Conservation (phyloP, 805 yeast species). For the Wickerhamiella siamensis region DNA sequence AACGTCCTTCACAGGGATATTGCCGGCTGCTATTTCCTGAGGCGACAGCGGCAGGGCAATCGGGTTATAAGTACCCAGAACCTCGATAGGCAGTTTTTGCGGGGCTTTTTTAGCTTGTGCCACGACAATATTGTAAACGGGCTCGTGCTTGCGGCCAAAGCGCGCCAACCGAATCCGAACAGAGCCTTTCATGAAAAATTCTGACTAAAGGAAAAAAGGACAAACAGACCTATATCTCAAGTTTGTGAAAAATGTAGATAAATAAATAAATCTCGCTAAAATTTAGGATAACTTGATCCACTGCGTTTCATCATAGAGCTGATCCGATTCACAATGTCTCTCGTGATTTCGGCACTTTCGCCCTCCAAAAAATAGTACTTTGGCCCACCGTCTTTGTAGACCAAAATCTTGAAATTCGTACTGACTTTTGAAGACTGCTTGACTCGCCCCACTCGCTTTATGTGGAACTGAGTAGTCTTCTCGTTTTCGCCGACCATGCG, state of each 20-base stretch:
- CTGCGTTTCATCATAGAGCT: conserved; percentile 28
- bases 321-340: conserved; percentile 63
- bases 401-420: conserved; percentile 65
- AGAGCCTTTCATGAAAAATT: conserved; percentile 41
- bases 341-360: conserved; percentile 39
- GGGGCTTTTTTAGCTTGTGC: conserved; percentile 56
- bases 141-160: conserved; percentile 79
- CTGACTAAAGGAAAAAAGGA: neutral
- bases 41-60: conserved; percentile 54
- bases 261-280: neutral
- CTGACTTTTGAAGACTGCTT: conserved; percentile 69
- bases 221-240: neutral
- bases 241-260: neutral
- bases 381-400: conserved; percentile 50
- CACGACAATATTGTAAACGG: conserved; percentile 85
- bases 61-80: conserved; percentile 87
- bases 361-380: conserved; percentile 87
- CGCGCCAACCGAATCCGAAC: conserved; percentile 84
- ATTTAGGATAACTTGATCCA: neutral
- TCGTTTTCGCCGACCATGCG: conserved; percentile 54
- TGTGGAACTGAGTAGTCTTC: conserved; percentile 77
- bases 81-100: conserved; percentile 83
- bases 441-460: conserved; percentile 57
- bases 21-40: conserved; percentile 41
- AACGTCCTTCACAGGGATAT: conserved; percentile 58